Base-by-base conservation (phyloP, 768 basidiomycete species). In the Clitopilus hobsonii region DNA sequence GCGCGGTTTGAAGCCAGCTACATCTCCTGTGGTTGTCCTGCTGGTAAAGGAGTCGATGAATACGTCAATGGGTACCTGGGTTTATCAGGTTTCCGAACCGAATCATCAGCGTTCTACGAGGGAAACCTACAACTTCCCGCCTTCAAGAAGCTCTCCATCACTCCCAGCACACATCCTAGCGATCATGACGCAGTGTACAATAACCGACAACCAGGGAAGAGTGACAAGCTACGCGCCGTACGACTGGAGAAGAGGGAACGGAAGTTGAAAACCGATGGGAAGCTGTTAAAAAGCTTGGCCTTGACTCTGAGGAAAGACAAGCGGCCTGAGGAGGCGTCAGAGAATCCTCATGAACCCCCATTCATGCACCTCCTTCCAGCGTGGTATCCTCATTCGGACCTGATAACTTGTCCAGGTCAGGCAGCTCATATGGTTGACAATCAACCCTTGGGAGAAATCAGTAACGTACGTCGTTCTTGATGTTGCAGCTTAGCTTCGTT, bases 1-100 rank as follows among this genome's bases (percentile, higher is more conserved):
- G 32, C 67, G 25, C 78, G 80, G 3, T 85, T 76, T 61, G 69
- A 70, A 38, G 63, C 72, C n/a, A 65, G 72, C 2, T 85, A 85
- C 65, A 74, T 67, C 53, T 74, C 77, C 56, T 85, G 83, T 54
- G 83, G 83, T 3, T 84, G 84, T 60, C 71, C 78, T 0, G 63
- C 76, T 0, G 76, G 74, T 2, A 71, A 73, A 28, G 72, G 68
- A 5, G 64, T 79, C 14, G 65, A 69, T 5, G 69, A 77, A 57
- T 71, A 65, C 16, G 64, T 79, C 14, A 65, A 69, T 5, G 69
- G 76, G 56, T 71, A 65, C 16, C 52, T 66, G 16, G 54, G 52
- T 14, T 13, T 38, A 49, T 26, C 58, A 38, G 41, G 52, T 13
- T 27, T 49, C 49, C 60, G 60, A 18, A 36, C 32, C 32, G 65